Percentiles rank a stretch among this genome's conserved stretches.
Conservation (phyloP, 116 monocot genomes). For the Thalassia testudinum region DNA sequence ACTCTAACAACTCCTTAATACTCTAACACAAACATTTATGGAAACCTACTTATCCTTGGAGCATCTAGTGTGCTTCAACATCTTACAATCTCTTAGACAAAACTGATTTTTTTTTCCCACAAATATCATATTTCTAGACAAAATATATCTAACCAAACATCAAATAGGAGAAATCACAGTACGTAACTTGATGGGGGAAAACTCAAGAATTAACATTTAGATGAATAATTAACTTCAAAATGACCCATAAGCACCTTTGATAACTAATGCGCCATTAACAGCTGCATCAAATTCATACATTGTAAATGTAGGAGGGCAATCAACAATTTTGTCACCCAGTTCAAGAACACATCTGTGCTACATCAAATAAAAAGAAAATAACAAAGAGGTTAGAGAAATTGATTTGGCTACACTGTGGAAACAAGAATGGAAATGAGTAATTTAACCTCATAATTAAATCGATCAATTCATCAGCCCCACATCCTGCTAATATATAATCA, state of each 20-base stretch:
- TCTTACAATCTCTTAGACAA: no score
- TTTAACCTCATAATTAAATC: conserved; percentile 94
- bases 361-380: conserved; percentile 6
- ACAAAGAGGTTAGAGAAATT: not conserved
- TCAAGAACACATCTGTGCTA: conserved; percentile 86
- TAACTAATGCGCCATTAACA: conserved; percentile 78
- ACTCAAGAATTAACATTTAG: no score
- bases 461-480: conserved; percentile 97
- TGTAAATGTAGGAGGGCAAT: conserved; percentile 97
- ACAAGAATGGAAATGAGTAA: not conserved
- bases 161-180: no score
- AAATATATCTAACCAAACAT: no score
- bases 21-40: no score
- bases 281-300: conserved; percentile 99
- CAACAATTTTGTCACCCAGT: conserved; percentile 90
- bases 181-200: no score
- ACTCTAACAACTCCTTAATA: no score
- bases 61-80: no score
- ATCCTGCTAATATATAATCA: conserved; percentile 90
- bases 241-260: conserved; percentile 38
- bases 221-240: no score
- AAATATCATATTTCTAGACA: no score
- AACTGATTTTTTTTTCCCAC: no score
- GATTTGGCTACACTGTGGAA: not conserved
- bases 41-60: no score